phyloP scores from a whole-genome alignment of 2,329 filamentous ascomycete species.

The Huntiella bhutanensis region DNA sequence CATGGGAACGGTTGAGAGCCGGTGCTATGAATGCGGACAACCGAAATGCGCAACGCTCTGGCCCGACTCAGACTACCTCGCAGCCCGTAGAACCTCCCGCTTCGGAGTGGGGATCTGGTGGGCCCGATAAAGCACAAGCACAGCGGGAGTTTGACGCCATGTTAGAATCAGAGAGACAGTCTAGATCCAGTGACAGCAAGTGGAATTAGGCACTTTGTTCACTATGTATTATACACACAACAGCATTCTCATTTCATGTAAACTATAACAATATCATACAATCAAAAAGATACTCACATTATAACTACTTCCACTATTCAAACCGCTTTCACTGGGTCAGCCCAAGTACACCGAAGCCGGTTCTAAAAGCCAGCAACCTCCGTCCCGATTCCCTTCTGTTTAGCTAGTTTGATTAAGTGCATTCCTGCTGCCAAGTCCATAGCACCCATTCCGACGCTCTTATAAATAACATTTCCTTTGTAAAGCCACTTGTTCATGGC shows the following conservation, averaged over 20 bases:
- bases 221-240: not conserved
- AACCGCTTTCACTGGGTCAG: slow-evolving; percentile 1
- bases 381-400: slow-evolving; percentile 34
- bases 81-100: not conserved
- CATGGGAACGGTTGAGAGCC: slow-evolving; percentile 9
- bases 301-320: slow-evolving; percentile 1
- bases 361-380: slow-evolving; percentile 31
- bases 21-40: not conserved
- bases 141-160: slow-evolving; percentile 32
- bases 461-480: slow-evolving; percentile 47
- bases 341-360: not conserved
- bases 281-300: slow-evolving; percentile 2
- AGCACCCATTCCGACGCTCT: slow-evolving; percentile 45
- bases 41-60: not conserved
- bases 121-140: slow-evolving; percentile 15
- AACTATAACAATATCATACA: not conserved
- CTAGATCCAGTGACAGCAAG: slow-evolving; percentile 21
- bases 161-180: slow-evolving; percentile 25
- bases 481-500: slow-evolving; percentile 36
- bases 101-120: not conserved
- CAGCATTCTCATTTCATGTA: not conserved
- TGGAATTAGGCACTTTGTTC: slow-evolving; percentile 12
- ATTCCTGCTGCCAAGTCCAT: slow-evolving; percentile 47
- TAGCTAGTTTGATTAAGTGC: slow-evolving; percentile 36
- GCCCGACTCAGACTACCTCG: too few species aligned